phyloP scores from a whole-genome alignment of 768 basidiomycete species.

The Paxillus rubicundulus region DNA sequence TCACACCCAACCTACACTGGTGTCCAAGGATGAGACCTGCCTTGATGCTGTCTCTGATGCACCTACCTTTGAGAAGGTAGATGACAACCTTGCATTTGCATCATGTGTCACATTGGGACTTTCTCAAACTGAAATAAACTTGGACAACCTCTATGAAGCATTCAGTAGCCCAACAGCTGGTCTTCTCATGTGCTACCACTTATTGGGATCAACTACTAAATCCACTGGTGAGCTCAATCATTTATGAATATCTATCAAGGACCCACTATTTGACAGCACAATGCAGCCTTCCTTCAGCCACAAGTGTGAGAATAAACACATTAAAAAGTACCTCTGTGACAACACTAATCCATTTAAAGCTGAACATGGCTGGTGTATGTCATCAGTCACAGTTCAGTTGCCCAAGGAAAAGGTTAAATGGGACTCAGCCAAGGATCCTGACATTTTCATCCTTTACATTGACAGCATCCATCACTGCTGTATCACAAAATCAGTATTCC shows the following conservation, averaged over 20 bases:
- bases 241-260: conserved; percentile 25
- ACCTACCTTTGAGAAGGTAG: too few relatives aligned
- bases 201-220: conserved; percentile 26
- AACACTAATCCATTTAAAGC: background rate
- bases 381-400: conserved; percentile 2
- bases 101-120: too few relatives aligned
- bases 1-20: too few relatives aligned
- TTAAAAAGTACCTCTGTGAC: conserved; percentile 6
- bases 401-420: background rate
- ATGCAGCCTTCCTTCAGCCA: conserved; percentile 15
- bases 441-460: background rate
- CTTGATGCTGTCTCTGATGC: too few relatives aligned
- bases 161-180: conserved; percentile 22
- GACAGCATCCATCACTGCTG: background rate
- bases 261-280: conserved; percentile 17
- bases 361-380: conserved; percentile 2
- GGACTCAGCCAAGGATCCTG: background rate
- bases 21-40: too few relatives aligned
- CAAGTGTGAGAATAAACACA: background rate
- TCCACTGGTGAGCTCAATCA: conserved; percentile 26
- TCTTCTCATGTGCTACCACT: conserved; percentile 32
- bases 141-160: background rate
- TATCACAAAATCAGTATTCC: background rate
- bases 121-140: too few relatives aligned
- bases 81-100: too few relatives aligned